A percentile compares a stretch with the other conserved stretches of the same genome.
Evolutionary conservation across 2,329 filamentous ascomycete genomes (phyloP).

Genomic region (Atkinsonella hypoxylon): DNA sequence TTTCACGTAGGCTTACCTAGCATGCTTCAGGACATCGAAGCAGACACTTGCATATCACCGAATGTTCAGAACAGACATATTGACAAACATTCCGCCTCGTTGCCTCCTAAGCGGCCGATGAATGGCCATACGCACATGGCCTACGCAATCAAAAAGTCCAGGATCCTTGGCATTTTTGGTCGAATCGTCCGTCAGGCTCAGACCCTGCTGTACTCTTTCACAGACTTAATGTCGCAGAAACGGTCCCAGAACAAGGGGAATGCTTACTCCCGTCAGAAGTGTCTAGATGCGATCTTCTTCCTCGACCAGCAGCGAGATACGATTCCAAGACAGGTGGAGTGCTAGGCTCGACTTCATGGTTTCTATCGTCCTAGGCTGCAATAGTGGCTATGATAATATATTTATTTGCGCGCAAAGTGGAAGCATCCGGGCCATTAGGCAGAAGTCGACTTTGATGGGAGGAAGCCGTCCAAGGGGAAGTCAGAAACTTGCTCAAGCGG

Average conservation of each 20-base stretch:
- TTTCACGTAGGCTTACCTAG: slow-evolving; percentile 57
- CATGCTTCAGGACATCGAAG: slow-evolving; percentile 52
- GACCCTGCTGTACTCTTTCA: slow-evolving; percentile 34
- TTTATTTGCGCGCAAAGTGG: slow-evolving; percentile 34
- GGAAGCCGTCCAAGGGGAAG: slow-evolving; percentile 22
- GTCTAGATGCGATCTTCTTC: slow-evolving; percentile 35
- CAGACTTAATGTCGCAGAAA: slow-evolving; percentile 34
- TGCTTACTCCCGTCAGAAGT: slow-evolving; percentile 38
- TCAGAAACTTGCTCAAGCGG: slow-evolving; percentile 28
- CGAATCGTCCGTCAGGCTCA: slow-evolving; percentile 39
- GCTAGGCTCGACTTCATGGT: slow-evolving; percentile 41
- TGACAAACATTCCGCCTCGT: slow-evolving; percentile 35
- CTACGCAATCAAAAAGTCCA: slow-evolving; percentile 41
- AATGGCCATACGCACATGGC: slow-evolving; percentile 47
- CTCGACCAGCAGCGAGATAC: slow-evolving; percentile 37
- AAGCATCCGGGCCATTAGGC: slow-evolving; percentile 25
- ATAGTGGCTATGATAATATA: slow-evolving; percentile 50
- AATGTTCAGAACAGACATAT: slow-evolving; percentile 58
- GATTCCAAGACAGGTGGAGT: slow-evolving; percentile 40
- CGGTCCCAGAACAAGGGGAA: slow-evolving; percentile 36
- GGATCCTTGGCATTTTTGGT: slow-evolving; percentile 34
- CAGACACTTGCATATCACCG: slow-evolving; percentile 47
- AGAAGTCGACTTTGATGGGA: slow-evolving; percentile 20
- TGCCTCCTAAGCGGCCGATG: slow-evolving; percentile 45
- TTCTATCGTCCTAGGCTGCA: slow-evolving; percentile 42